phyloP scores from a whole-genome alignment of 1,284 basidiomycete species.

The Trichosporon asahii region DNA sequence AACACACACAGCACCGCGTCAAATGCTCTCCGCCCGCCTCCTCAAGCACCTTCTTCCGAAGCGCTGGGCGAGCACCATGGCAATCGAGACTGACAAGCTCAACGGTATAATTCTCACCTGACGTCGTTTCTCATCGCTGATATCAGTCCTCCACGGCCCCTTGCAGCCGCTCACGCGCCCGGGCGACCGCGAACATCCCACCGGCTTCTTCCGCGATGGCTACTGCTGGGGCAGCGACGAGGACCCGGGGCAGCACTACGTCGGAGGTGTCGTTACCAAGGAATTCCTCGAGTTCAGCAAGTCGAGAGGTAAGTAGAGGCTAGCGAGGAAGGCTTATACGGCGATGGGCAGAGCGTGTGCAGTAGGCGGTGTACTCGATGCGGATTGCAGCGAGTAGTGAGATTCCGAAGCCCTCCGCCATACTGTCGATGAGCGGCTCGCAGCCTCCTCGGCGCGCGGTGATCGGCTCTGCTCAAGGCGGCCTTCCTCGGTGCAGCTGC shows the following conservation, averaged over 20 bases:
- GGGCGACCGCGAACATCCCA: conserved; percentile 38
- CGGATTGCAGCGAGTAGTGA: too few species aligned
- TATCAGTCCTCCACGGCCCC: conserved; percentile 39
- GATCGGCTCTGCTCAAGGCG: background rate
- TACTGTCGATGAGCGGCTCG: background rate
- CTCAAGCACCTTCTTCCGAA: conserved; percentile 6
- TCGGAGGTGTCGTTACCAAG: conserved; percentile 43
- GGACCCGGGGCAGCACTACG: conserved; percentile 44
- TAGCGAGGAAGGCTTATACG: too few species aligned
- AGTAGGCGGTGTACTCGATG: too few species aligned
- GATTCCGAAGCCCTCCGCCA: too few species aligned
- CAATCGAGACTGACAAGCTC: conserved; percentile 33
- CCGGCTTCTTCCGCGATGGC: conserved; percentile 46
- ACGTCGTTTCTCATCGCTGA: background rate
- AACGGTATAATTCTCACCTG: conserved; percentile 32
- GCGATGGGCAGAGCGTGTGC: too few species aligned
- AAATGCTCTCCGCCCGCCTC: background rate
- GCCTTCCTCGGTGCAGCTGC: background rate
- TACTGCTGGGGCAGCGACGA: conserved; percentile 41
- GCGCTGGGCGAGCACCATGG: conserved; percentile 38
- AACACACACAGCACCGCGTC: background rate
- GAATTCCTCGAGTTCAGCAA: conserved; percentile 49
- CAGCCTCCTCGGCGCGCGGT: background rate
- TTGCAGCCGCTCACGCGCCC: conserved; percentile 38
- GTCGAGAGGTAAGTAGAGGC: conserved; percentile 31